Evolutionary conservation across 2,329 filamentous ascomycete species (phyloP).

Genomic region (Pestalotiopsis fici): DNA sequence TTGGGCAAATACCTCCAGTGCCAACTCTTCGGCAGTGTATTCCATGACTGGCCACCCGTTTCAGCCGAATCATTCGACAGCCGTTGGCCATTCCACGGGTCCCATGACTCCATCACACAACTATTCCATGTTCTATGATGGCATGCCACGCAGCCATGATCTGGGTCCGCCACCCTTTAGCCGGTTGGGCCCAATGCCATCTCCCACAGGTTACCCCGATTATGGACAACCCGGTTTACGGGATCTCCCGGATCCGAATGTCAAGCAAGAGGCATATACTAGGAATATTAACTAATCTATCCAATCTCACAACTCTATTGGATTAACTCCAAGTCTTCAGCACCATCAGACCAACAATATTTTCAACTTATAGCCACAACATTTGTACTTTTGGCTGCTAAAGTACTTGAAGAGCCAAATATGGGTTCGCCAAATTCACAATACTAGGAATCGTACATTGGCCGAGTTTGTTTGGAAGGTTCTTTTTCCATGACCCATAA

Average conservation of each 20-base stretch:
- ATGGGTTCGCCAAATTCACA: not conserved
- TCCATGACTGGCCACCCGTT: not conserved
- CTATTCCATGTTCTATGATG: not conserved
- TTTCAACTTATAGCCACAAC: not conserved
- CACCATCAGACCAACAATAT: not conserved
- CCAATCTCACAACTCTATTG: not conserved
- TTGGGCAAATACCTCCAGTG: not conserved
- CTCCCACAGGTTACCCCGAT: not conserved
- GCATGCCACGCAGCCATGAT: not conserved
- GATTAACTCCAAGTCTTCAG: not conserved
- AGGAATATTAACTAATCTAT: not conserved
- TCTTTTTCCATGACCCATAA: not conserved
- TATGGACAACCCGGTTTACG: not conserved
- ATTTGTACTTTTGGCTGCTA: no score
- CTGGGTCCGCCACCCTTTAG: not conserved
- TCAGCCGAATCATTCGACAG: not conserved
- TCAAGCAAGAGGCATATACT: constrained; percentile 1
- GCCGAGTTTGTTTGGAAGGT: not conserved
- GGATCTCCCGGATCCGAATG: not conserved
- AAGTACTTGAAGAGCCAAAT: not conserved
- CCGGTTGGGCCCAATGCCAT: not conserved
- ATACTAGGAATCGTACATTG: not conserved
- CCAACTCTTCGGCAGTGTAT: constrained; percentile 1
- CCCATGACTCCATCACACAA: not conserved
- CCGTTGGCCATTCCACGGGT: not conserved